Conservation (phyloP, 2,329 filamentous ascomycete species). For the Colletotrichum sp. region DNA sequence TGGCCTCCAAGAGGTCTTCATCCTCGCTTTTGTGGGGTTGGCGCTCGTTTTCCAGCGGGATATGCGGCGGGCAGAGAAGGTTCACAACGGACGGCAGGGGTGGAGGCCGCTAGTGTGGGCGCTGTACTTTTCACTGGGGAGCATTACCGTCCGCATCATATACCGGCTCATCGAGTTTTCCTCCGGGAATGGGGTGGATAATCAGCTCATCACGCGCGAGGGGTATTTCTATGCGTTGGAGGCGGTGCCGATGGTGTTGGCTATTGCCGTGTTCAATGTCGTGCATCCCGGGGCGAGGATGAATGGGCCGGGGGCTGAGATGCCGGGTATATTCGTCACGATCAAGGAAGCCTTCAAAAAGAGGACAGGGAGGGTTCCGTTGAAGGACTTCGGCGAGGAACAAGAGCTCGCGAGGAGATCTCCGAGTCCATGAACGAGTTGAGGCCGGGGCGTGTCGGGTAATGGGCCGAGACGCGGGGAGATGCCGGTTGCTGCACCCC, state of each 20-base stretch:
- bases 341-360: background rate
- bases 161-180: slow-evolving; percentile 60
- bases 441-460: background rate
- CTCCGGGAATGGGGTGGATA: slow-evolving; percentile 35
- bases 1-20: slow-evolving; percentile 54
- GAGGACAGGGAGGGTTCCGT: background rate
- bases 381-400: background rate
- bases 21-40: slow-evolving; percentile 49
- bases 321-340: background rate
- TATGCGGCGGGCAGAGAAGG: slow-evolving; percentile 25
- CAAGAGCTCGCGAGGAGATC: background rate
- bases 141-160: slow-evolving; percentile 53
- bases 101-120: slow-evolving; percentile 30
- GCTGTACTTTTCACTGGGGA: slow-evolving; percentile 38
- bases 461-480: background rate
- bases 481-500: background rate
- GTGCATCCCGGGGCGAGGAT: slow-evolving; percentile 37
- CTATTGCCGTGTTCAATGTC: slow-evolving; percentile 47
- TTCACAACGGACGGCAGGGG: too few relatives aligned
- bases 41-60: slow-evolving; percentile 40
- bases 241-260: slow-evolving; percentile 45
- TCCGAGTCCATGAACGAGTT: background rate
- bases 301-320: slow-evolving; percentile 2
- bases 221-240: slow-evolving; percentile 54
- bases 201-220: slow-evolving; percentile 34